Evolutionary conservation across 768 basidiomycete genomes (phyloP).

Genomic region (Termitomyces sp.): DNA sequence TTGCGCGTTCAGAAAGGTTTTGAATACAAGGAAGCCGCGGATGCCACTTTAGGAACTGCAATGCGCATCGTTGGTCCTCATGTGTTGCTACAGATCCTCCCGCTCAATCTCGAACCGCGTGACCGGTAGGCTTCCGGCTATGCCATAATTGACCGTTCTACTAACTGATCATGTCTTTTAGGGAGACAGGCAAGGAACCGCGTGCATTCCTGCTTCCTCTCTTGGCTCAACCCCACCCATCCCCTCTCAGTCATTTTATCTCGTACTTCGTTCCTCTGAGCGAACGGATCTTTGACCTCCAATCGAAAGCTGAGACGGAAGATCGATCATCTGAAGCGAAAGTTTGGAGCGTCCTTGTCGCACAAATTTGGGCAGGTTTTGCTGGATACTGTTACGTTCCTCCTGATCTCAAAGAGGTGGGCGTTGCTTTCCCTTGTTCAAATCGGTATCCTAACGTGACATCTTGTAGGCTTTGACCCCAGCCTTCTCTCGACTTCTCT

Average conservation of each 20-base stretch:
- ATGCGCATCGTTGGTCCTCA: constrained; percentile 86
- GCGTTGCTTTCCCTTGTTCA: constrained; percentile 9
- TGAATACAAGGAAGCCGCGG: constrained; percentile 86
- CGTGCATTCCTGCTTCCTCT: constrained; percentile 90
- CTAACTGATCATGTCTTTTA: constrained; percentile 22
- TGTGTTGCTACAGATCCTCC: constrained; percentile 65
- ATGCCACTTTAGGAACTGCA: constrained; percentile 70
- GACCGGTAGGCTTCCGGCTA: constrained; percentile 51
- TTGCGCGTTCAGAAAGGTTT: constrained; percentile 77
- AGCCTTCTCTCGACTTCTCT: constrained; percentile 68
- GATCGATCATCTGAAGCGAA: constrained; percentile 82
- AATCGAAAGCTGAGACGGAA: constrained; percentile 72
- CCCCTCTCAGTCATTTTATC: constrained; percentile 80
- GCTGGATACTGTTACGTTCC: constrained; percentile 86
- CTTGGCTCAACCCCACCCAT: constrained; percentile 72
- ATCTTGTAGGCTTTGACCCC: constrained; percentile 57
- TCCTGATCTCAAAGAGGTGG: constrained; percentile 66
- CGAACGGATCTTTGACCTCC: constrained; percentile 86
- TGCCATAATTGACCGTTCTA: not conserved
- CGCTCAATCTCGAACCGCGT: constrained; percentile 80
- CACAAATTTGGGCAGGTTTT: constrained; percentile 91
- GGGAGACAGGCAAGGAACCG: constrained; percentile 71
- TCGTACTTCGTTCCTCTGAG: constrained; percentile 91
- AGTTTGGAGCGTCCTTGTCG: constrained; percentile 90
- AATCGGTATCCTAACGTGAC: constrained; percentile 1